Evolutionary conservation across 2,329 filamentous ascomycete species (phyloP).

Genomic region (Didymella arachidicola): DNA sequence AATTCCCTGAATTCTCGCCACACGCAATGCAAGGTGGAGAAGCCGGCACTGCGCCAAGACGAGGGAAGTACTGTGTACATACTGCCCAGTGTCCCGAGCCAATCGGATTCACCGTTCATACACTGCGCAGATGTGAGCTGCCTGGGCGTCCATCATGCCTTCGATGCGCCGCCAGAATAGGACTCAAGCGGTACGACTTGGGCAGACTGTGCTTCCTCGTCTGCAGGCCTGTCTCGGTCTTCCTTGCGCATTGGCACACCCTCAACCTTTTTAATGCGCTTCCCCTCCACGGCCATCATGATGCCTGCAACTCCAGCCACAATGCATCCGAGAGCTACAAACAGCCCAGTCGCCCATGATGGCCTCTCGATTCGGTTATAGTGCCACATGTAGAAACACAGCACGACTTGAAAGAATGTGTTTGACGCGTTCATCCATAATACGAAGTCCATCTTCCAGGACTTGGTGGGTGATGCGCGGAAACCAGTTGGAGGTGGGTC

Average conservation of each 20-base stretch:
- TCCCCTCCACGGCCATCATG: conserved; percentile 75
- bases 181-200: conserved; percentile 32
- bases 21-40: conserved; percentile 8
- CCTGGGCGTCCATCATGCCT: conserved; percentile 36
- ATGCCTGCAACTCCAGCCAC: conserved; percentile 73
- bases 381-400: conserved; percentile 85
- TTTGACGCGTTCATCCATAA: conserved; percentile 82
- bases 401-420: conserved; percentile 75
- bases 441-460: conserved; percentile 82
- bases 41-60: conserved; percentile 2
- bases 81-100: conserved; percentile 3
- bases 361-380: conserved; percentile 77
- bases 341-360: conserved; percentile 79
- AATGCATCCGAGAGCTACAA: conserved; percentile 76
- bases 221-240: conserved; percentile 28
- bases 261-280: conserved; percentile 49
- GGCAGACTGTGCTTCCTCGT: conserved; percentile 34
- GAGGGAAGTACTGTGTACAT: background rate
- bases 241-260: conserved; percentile 45
- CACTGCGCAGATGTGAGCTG: conserved; percentile 13
- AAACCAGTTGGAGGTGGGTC: conserved; percentile 74
- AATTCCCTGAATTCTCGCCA: conserved; percentile 16
- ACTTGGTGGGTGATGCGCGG: conserved; percentile 69
- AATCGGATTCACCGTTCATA: conserved; percentile 11
- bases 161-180: conserved; percentile 27